Base-by-base conservation (phyloP, 2,329 filamentous ascomycete genomes). In the Epichloe bromicola region DNA sequence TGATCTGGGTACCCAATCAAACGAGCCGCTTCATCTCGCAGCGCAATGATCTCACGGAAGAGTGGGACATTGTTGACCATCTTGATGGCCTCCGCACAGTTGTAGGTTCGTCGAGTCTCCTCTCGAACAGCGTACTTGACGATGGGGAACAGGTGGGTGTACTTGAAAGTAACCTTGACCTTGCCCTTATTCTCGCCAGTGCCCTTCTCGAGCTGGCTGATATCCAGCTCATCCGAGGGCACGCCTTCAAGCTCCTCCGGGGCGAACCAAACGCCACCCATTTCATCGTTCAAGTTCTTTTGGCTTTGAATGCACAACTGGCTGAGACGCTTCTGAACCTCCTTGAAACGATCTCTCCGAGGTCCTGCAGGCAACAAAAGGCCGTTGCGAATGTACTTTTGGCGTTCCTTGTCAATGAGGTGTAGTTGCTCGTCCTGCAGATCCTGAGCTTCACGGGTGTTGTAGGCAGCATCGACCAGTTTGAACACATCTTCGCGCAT, bases 401-500 rank as follows among this genome's bases (percentile, higher is more conserved):
- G 87, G 60, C 84, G 78, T 60, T 89, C 83, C 69, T 86, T 88
- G 67, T 89, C 82, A 33, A 93, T 70, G 56, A 90, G 66, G n/a
- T 83, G 77, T 57, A 80, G 68, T 51, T 80, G 83, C 68, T 93
- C 87, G 0, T 79, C 70, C 52, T 87, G 82, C 36, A 89, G 70
- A 39, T 72, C 61, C 42, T 73, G 67, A 54, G 75, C 70, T 59
- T 79, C 75, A 44, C 68, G 67, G 44, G 66, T 68, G 38, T 77
- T 72, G 59, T 74, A 79, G 37, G 76, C 73, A 26, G 76, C 75
- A 45, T 84, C 75, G 26, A 85, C 78, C 3, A 83, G 70, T 59
- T 74, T 72, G 73, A 86, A 93, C 53, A 90, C 77, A 59, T 93
- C 87, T 68, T 91, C 85, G 49, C 87, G 79, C 86, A 91, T 91